Base-by-base conservation (phyloP, 2,329 filamentous ascomycete species). In the Onygenales sp. region DNA sequence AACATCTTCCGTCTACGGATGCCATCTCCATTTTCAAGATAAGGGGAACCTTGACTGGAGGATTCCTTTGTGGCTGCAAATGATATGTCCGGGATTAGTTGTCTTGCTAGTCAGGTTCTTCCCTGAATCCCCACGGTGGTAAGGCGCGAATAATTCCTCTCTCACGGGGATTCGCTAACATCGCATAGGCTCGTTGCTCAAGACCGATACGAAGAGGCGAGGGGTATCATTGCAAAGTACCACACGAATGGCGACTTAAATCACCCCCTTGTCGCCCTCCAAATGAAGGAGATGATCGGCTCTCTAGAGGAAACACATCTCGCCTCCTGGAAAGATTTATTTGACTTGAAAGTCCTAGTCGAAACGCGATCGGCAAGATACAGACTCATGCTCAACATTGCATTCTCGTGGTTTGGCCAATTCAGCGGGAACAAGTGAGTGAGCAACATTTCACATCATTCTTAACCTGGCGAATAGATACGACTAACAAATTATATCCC, bases 361-460 rank as follows among this genome's bases (percentile, higher is more conserved):
- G 64, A 69, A 50, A 64, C 63, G 1, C 66, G 66, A 4, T 65
- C 70, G 9, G 67, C 68, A 13, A 61, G 64, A 27, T 70, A 69
- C 58, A 64, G 67, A 27, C 57, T 71, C 21, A 66, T 72, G 52
- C 67, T 73, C 11, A 72, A 72, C 5, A 55, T 74, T 7, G 67
- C 65, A 1, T 73, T 72, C 51, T 66, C 69, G 5, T 73, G 70
- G 65, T 72, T 73, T 55, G 67, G 69, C 1, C 71, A 73, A 52
- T 68, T 72, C 42, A 70, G 66, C 44, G 70, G 69, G 10, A 72
- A 72, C 52, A 50, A 50, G 46, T 50, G 9, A 38, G 46, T 6
- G 9, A 27, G 21, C n/a, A 10, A 9, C 39, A 13, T 17, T 48
- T n/a, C 21, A 8, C 14, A 33, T 48, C 32, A 17, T 38, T 13